Conservation (phyloP, 1,139 yeast genomes). For the Geotrichum siamense region DNA sequence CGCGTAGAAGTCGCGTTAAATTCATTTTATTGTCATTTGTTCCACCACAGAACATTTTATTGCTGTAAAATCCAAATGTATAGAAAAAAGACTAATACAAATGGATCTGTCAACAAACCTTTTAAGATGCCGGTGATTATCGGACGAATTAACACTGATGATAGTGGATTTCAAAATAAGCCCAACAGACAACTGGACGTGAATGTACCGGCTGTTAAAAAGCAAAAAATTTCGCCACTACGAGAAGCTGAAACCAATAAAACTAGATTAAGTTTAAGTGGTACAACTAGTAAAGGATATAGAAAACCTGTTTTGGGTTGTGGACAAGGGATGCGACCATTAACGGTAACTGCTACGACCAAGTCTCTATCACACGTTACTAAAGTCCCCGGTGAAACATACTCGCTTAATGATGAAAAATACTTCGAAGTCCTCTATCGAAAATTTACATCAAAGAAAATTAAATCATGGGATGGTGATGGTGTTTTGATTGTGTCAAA, state of each 20-base stretch:
- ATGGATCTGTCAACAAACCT: conserved; percentile 14
- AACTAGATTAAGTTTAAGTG: neutral
- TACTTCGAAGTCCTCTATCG: conserved; percentile 54
- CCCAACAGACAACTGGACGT: neutral
- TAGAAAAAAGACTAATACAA: conserved; percentile 7
- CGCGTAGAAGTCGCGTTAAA: no score
- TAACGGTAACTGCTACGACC: no score
- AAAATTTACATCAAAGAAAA: conserved; percentile 64
- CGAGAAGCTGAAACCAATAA: neutral
- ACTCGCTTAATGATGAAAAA: neutral
- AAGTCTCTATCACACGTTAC: no score
- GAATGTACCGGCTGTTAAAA: conserved; percentile 6
- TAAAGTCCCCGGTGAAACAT: no score
- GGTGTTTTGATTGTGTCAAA: conserved; percentile 44
- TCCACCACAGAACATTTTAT: no score
- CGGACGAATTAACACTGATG: conserved; percentile 7
- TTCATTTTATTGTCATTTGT: no score
- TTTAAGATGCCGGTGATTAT: conserved; percentile 12
- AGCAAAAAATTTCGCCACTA: conserved; percentile 3
- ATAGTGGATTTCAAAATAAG: neutral
- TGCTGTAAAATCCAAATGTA: conserved; percentile 14
- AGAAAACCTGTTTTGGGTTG: no score
- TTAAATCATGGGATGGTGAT: conserved; percentile 95
- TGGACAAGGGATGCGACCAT: conserved; percentile 1
- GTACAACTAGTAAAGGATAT: neutral